Evolutionary conservation across 1,284 basidiomycete genomes (phyloP), one percentile per base, ranked within the genome.

Genomic region (Rhodotorula sp.): DNA sequence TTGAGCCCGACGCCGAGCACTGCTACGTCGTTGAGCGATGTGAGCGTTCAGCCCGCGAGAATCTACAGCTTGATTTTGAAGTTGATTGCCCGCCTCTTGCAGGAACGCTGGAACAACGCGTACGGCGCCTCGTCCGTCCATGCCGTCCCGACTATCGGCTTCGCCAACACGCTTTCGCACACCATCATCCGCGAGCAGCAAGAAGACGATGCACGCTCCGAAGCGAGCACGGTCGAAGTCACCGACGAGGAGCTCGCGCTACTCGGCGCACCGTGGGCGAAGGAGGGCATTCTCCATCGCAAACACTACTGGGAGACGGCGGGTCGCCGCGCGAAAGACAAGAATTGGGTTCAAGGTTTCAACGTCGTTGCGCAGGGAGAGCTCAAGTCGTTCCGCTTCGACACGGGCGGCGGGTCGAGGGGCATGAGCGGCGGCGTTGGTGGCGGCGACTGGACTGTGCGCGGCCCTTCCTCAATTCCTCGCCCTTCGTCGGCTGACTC

Each of bases 261-360:
- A 49, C 87, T 97, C 17, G 96, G 96, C 41, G 89, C 96, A 5
- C 96, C 96, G 0, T 99, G 96, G 96, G 96, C 96, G 0, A 99
- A 99, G 81, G 96, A 99, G 81, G 96, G 96, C 21, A 90, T 95
- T 84, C 86, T 99, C 7, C 90, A 89, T 75, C 89, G 94, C 49
- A 98, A 97, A 80, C 90, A 94, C 75, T 97, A 96, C 81, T 95
- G 91, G 89, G 95, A 97, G 79, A 86, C 87, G 7, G 84, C 87
- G 0, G 89, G 89, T 16, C 94, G 91, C 81, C 65, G 78, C 10
- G 64, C 73, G 5, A 78, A 78, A 60, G 78, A 79, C 49, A 77
- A 77, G 64, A 61, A 64, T 25, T 79, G 78, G 78, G 85, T 92
- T 79, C 91, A 97, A 77, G 91, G 92, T 42, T 99, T 99, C 80